Percentiles rank a stretch among this genome's conserved stretches.
Conservation (phyloP, 345 rosid genomes). For the Hirschfeldia incana region DNA sequence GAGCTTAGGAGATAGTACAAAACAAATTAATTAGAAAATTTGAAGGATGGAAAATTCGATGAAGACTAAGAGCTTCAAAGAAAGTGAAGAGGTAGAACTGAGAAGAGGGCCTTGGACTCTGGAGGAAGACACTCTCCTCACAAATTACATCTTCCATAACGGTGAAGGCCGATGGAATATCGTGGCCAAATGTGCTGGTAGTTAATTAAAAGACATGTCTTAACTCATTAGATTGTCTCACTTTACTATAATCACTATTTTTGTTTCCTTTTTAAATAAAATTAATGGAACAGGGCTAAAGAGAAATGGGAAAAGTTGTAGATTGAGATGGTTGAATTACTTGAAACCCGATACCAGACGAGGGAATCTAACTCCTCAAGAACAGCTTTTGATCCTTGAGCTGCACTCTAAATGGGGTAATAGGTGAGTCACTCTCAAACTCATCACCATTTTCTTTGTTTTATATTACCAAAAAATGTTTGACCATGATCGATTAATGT, state of each 20-base stretch:
- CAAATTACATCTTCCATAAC: constrained; percentile 63
- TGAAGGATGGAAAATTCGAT: constrained; percentile 16
- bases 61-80: constrained; percentile 46
- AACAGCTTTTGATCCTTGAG: constrained; percentile 81
- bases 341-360: constrained; percentile 87
- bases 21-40: neutral
- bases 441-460: neutral
- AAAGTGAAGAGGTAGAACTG: constrained; percentile 41
- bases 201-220: neutral
- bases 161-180: constrained; percentile 95
- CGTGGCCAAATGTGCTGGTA: constrained; percentile 84
- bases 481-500: neutral
- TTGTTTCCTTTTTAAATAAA: neutral
- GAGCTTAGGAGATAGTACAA: constrained; percentile 11
- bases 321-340: constrained; percentile 92
- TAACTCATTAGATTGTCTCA: neutral
- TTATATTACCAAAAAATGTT: neutral
- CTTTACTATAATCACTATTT: neutral
- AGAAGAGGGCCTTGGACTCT: constrained; percentile 90
- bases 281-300: constrained; percentile 53
- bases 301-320: constrained; percentile 92
- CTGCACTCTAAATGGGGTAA: constrained; percentile 96
- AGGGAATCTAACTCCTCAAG: constrained; percentile 82
- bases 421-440: constrained; percentile 46
- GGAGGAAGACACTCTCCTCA: constrained; percentile 77